Evolutionary conservation across 2,329 filamentous ascomycete genomes (phyloP), one percentile per base, ranked within the genome.

Genomic region (Capronia coronata): DNA sequence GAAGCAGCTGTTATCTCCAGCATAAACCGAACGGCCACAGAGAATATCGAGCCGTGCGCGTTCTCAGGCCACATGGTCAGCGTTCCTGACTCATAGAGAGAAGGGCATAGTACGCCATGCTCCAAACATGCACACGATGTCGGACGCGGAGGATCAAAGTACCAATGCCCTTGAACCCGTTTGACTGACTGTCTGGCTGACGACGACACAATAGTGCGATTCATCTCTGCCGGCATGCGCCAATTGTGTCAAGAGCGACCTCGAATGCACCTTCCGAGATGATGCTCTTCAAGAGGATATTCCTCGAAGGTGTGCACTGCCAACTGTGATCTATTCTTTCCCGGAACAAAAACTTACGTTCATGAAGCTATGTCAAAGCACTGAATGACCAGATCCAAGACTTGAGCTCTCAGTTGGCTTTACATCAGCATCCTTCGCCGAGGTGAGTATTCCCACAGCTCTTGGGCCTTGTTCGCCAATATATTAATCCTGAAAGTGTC

Each of bases 311-410:
- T 37, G 18, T 14, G 34, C 8, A 19, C n/a, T 37, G 29, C 34
- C 25, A 10, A 27, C 10, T 27, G 10, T 27, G 25, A 10, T 27
- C 25, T 27, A 10, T 27, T 27, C 6, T 6, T 5, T 27, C 25
- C 6, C 25, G 25, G n/a, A n/a, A n/a, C n/a, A n/a, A n/a, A n/a
- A 27, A 27, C 25, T 27, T 27, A 27, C 25, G 6, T 5, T 27
- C 25, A 5, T 27, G n/a, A 37, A 37, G 34, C 21, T 41, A 41
- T n/a, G 19, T 41, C 3, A 41, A 41, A n/a, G 14, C 38, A 8
- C n/a, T 41, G 14, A 41, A 41, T 23, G 38, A 41, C n/a, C 38
- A 41, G 3, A 41, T 41, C 38, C 38, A 41, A 22, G 14, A n/a
- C 14, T 22, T 41, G 38, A 41, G 38, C 18, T 41, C 38, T 41